phyloP scores from a whole-genome alignment of 140 eudicot genomes.

The Erigeron philadelphicus region DNA sequence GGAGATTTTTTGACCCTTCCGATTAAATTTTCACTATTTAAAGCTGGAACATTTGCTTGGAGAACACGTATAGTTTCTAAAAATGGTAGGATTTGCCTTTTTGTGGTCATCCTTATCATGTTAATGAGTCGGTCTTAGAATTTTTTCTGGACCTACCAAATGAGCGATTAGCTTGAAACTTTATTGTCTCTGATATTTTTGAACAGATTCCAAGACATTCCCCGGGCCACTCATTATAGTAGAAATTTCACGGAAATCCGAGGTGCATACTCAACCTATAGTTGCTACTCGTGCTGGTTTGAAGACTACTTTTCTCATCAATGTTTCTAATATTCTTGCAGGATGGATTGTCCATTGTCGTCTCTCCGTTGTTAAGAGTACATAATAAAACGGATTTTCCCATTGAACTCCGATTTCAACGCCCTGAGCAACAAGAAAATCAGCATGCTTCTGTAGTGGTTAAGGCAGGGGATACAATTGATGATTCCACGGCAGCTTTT shows the following conservation, averaged over 20 bases:
- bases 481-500: constrained; percentile 82
- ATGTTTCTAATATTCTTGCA: constrained; percentile 27
- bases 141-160: constrained; percentile 1
- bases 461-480: constrained; percentile 57
- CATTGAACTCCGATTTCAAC: constrained; percentile 70
- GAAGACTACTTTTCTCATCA: not conserved
- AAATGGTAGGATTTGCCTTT: constrained; percentile 41
- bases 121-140: not conserved
- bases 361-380: constrained; percentile 72
- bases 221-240: constrained; percentile 82
- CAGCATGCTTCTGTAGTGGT: constrained; percentile 54
- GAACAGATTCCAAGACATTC: constrained; percentile 62
- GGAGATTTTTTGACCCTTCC: constrained; percentile 57
- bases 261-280: constrained; percentile 43
- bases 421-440: constrained; percentile 53
- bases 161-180: constrained; percentile 1
- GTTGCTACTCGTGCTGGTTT: constrained; percentile 14
- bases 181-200: constrained; percentile 20
- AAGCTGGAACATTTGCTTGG: constrained; percentile 68
- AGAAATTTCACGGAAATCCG: constrained; percentile 54
- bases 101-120: constrained; percentile 1
- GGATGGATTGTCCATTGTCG: constrained; percentile 66
- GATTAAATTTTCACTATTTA: constrained; percentile 52
- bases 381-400: constrained; percentile 74
- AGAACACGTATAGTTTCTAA: constrained; percentile 68